Evolutionary conservation across 768 basidiomycete species (phyloP), one percentile per base, ranked within the genome.

Genomic region (Grammothele lineata): DNA sequence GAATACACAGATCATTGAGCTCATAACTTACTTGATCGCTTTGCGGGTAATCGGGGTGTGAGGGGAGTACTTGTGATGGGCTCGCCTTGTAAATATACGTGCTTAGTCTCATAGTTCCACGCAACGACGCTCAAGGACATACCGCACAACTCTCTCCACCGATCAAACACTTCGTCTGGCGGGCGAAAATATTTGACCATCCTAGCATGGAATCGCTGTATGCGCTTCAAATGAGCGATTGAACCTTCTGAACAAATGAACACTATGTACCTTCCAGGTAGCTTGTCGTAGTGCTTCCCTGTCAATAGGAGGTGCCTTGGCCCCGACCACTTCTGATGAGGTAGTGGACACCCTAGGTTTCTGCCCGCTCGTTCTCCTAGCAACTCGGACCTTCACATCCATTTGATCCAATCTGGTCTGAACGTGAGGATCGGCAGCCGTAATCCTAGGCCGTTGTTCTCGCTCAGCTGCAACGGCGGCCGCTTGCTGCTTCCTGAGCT

Each of bases 401-500:
- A 47, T 43, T 14, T 27, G 33, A 19, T 53, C 39, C 6, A 48
- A 40, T 7, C 41, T 47, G 14, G 43, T 23, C 21, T 53, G 51
- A 3, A 40, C 37, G 12, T 27, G 46, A 5, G 25, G 2, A 11
- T 38, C 36, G 7, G 18, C 18, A 6, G 27, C n/a, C 0, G 17
- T 15, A 1, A 19, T 43, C 14, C 22, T 23, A 4, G 19, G 2
- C 3, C 15, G 36, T 36, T 43, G 12, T 4, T 44, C 36, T 18
- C 36, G 12, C 15, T 43, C 36, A 9, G 41, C 37, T 9, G 38
- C 30, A 8, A 11, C 15, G 8, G 48, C 41, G 12, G 14, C 11
- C 3, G 60, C 19, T 24, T 53, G 57, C 42, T 68, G 61, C 51
- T 74, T 77, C 47, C 66, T 65, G 30, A 76, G 55, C 66, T 73